Percentiles rank a stretch among this genome's conserved stretches.
These are phyloP conservation scores for Davidsoniella virescens DNA, from an alignment of 2,329 filamentous ascomycete genomes.

Conservation along the genomic window DNA sequence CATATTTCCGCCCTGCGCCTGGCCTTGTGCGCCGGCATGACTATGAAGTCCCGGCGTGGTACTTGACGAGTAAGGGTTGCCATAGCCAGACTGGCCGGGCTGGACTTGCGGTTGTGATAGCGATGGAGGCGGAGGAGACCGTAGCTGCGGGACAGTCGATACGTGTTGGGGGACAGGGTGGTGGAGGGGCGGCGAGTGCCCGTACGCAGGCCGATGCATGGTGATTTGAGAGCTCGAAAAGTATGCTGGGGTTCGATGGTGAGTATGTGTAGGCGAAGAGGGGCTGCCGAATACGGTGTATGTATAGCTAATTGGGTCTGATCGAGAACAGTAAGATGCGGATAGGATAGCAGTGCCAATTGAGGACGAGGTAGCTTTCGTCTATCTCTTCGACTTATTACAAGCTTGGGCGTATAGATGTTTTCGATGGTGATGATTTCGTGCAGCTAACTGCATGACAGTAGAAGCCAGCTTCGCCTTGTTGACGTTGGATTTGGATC, in stretches of 20 bases:
- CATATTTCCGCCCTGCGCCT: conserved; percentile 28
- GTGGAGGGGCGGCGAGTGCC: conserved; percentile 83
- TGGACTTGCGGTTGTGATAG: conserved; percentile 42
- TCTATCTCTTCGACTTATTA: no score
- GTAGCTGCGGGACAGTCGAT: conserved; percentile 89
- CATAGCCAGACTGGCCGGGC: conserved; percentile 33
- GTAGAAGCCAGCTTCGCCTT: conserved; percentile 11
- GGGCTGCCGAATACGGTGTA: no score
- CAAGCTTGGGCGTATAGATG: no score
- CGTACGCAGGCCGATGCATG: conserved; percentile 80
- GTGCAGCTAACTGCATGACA: no score
- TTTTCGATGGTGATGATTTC: no score
- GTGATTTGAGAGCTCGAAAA: conserved; percentile 16
- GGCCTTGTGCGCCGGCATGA: neutral
- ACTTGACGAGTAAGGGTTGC: conserved; percentile 52
- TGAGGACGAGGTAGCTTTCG: neutral
- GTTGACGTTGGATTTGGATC: neutral
- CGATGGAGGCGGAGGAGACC: conserved; percentile 72
- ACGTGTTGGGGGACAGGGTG: conserved; percentile 97
- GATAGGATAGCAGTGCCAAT: neutral
- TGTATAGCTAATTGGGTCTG: neutral
- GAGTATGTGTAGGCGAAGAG: neutral
- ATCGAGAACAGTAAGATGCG: neutral
- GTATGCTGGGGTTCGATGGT: no score
- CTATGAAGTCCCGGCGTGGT: conserved; percentile 5